These are phyloP conservation scores for Cyclotella choctawhatcheeana DNA, from an alignment of 108 stramenopile genomes.

Conservation along the genomic window DNA sequence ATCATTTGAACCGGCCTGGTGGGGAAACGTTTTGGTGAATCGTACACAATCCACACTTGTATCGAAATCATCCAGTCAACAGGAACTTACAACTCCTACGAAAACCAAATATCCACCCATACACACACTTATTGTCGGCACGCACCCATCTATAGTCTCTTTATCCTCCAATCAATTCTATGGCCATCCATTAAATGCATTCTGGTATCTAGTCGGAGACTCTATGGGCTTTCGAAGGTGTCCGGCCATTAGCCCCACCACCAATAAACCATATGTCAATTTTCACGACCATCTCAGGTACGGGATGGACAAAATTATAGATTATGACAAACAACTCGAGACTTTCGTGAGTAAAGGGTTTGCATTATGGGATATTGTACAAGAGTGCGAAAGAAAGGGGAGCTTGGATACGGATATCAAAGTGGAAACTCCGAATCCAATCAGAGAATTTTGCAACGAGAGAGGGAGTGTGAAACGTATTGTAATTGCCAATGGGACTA, in stretches of 20 bases:
- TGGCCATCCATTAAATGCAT: conserved; percentile 76
- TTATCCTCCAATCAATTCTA: conserved; percentile 64
- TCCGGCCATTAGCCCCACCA: conserved; percentile 42
- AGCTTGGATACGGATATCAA: conserved; percentile 70
- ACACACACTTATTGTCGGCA: conserved; percentile 84
- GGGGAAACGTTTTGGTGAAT: conserved; percentile 39
- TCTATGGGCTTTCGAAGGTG: conserved; percentile 74
- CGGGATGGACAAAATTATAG: conserved; percentile 56
- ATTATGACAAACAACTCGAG: conserved; percentile 68
- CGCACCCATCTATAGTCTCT: conserved; percentile 69
- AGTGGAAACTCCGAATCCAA: conserved; percentile 66
- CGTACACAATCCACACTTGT: conserved; percentile 10
- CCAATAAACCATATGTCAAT: conserved; percentile 60
- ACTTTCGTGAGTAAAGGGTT: conserved; percentile 64
- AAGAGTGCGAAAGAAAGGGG: conserved; percentile 60
- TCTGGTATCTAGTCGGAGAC: conserved; percentile 90
- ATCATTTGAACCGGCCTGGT: conserved; percentile 51
- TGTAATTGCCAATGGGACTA: conserved; percentile 80
- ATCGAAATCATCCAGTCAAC: not conserved
- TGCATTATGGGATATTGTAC: conserved; percentile 85
- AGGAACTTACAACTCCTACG: not conserved
- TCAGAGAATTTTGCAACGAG: conserved; percentile 63
- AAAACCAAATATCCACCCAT: conserved; percentile 30
- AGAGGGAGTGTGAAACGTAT: conserved; percentile 58
- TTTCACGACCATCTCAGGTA: conserved; percentile 62